A percentile compares a stretch with the other conserved stretches of the same genome.
Conservation (phyloP, 1,284 basidiomycete genomes). For the Apiotrichum sp. region DNA sequence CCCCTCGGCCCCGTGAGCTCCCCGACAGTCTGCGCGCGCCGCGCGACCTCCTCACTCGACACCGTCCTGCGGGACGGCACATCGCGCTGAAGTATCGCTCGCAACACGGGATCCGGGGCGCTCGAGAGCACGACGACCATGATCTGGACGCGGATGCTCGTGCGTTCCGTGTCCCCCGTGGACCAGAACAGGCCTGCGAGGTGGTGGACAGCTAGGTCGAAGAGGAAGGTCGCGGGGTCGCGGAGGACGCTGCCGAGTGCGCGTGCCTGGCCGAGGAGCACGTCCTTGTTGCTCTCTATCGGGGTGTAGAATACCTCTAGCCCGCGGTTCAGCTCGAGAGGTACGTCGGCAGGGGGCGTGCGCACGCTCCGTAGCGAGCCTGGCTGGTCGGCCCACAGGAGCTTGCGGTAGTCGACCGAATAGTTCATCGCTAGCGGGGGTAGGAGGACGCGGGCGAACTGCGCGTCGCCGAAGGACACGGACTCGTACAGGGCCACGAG, state of each 20-base stretch:
- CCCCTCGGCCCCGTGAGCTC: background rate
- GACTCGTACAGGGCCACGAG: conserved; percentile 82
- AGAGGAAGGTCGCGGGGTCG: conserved; percentile 54
- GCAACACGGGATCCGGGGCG: conserved; percentile 4
- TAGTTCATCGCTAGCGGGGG: conserved; percentile 65
- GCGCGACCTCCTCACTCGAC: background rate
- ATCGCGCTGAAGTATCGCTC: conserved; percentile 1
- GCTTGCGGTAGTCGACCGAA: conserved; percentile 72
- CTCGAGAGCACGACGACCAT: conserved; percentile 10
- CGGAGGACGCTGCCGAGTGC: conserved; percentile 41
- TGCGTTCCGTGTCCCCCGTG: conserved; percentile 21
- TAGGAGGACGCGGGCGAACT: conserved; percentile 72
- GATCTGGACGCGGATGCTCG: conserved; percentile 7
- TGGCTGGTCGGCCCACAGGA: conserved; percentile 74
- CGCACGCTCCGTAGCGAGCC: conserved; percentile 55
- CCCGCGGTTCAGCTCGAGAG: conserved; percentile 31
- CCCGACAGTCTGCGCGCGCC: background rate
- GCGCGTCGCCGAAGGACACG: conserved; percentile 75
- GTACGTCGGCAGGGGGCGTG: conserved; percentile 31
- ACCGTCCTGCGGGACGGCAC: background rate
- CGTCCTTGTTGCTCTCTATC: conserved; percentile 59
- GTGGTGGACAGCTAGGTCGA: conserved; percentile 70
- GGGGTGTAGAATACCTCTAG: conserved; percentile 65
- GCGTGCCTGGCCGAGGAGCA: conserved; percentile 54
- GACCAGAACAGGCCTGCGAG: conserved; percentile 67